These are phyloP conservation scores for Geotrichum europaeum DNA, from an alignment of 1,139 yeast species.

Conservation along the genomic window DNA sequence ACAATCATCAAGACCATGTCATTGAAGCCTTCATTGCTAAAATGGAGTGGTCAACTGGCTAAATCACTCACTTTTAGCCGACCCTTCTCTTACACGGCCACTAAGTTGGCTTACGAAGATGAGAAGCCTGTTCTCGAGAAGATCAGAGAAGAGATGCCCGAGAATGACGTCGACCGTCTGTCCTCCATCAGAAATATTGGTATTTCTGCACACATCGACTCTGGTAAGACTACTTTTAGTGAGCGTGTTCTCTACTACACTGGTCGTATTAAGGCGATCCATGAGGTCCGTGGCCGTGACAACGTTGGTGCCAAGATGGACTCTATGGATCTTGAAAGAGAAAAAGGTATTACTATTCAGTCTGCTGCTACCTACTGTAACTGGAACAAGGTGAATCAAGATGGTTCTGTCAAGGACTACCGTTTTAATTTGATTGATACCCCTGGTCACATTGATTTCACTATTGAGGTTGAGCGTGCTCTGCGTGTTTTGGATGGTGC, in stretches of 20 bases:
- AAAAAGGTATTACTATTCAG: slow-evolving; percentile 96
- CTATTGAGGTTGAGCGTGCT: slow-evolving; percentile 97
- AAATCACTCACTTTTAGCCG: neutral
- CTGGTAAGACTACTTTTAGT: slow-evolving; percentile 95
- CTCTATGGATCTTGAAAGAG: slow-evolving; percentile 95
- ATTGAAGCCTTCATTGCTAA: neutral
- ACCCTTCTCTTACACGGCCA: slow-evolving; percentile 11
- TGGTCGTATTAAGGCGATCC: slow-evolving; percentile 95
- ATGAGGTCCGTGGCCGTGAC: slow-evolving; percentile 96
- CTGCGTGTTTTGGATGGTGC: slow-evolving; percentile 96
- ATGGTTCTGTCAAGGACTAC: slow-evolving; percentile 44
- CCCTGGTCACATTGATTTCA: slow-evolving; percentile 97
- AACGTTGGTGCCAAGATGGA: slow-evolving; percentile 99
- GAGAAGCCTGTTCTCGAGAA: slow-evolving; percentile 31
- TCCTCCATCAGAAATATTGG: slow-evolving; percentile 83
- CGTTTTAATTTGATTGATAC: slow-evolving; percentile 95
- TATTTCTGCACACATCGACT: slow-evolving; percentile 95
- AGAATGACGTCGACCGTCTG: slow-evolving; percentile 52
- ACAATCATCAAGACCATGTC: neutral
- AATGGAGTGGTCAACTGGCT: neutral
- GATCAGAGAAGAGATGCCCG: slow-evolving; percentile 48
- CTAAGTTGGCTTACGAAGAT: slow-evolving; percentile 27
- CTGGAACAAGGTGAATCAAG: slow-evolving; percentile 58
- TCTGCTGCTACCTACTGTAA: slow-evolving; percentile 98
- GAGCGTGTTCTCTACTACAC: slow-evolving; percentile 95